Evolutionary conservation across 352 stramenopile species (phyloP).

Genomic region (Globisporangium ultimum): DNA sequence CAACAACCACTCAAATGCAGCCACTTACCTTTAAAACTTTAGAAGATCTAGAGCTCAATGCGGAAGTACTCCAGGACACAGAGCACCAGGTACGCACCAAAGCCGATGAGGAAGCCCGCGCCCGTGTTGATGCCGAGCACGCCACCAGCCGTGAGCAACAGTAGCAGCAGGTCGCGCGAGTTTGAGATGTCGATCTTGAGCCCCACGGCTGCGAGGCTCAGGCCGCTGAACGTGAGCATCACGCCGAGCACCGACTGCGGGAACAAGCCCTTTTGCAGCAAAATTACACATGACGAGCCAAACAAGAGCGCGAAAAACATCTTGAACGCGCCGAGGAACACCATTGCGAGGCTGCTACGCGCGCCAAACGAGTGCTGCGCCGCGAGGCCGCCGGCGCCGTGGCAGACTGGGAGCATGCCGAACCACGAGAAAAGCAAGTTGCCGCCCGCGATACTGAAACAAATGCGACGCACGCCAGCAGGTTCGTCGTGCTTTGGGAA

Average conservation of each 20-base stretch:
- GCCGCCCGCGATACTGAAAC: slow-evolving; percentile 60
- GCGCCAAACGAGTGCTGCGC: slow-evolving; percentile 92
- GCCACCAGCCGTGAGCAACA: slow-evolving; percentile 37
- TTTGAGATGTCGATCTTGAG: slow-evolving; percentile 45
- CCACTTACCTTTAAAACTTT: not conserved
- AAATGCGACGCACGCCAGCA: slow-evolving; percentile 58
- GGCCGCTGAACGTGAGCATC: slow-evolving; percentile 53
- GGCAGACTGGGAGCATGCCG: slow-evolving; percentile 91
- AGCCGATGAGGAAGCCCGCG: slow-evolving; percentile 47
- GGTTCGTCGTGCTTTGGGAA: slow-evolving; percentile 81
- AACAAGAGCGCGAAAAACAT: slow-evolving; percentile 89
- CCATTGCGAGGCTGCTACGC: slow-evolving; percentile 86
- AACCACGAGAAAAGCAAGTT: slow-evolving; percentile 90
- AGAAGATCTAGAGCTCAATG: not conserved
- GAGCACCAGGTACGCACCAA: slow-evolving; percentile 31
- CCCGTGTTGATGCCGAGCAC: slow-evolving; percentile 57
- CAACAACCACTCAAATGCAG: not conserved
- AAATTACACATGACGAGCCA: slow-evolving; percentile 59
- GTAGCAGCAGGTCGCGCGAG: slow-evolving; percentile 30
- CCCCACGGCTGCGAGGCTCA: slow-evolving; percentile 45
- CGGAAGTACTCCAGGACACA: slow-evolving; percentile 18
- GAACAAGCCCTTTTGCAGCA: slow-evolving; percentile 59
- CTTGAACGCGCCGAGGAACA: slow-evolving; percentile 88
- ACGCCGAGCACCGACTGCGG: slow-evolving; percentile 53
- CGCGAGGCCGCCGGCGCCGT: slow-evolving; percentile 90